Conservation (phyloP, 1,139 yeast genomes). For the Yamadazyma blattariae region DNA sequence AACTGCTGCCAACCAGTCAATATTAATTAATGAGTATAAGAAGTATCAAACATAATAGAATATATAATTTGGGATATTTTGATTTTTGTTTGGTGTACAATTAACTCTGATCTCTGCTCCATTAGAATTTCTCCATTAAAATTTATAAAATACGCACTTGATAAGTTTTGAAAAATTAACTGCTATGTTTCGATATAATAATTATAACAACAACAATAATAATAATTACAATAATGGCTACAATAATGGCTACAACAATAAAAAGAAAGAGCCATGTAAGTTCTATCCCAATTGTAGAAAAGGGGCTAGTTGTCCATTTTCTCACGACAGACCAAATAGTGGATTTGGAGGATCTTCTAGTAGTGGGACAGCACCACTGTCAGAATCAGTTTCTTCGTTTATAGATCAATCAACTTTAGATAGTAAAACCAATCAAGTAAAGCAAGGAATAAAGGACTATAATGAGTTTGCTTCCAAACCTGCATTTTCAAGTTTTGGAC, state of each 20-base stretch:
- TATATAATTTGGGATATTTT: no score
- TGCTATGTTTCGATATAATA: conserved; percentile 1
- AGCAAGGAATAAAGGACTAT: conserved; percentile 14
- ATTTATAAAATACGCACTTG: no score
- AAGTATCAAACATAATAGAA: conserved; percentile 10
- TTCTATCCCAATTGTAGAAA: conserved; percentile 17
- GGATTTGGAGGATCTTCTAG: not conserved
- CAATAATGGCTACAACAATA: conserved; percentile 1
- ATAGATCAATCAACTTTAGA: conserved; percentile 11
- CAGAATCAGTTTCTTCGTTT: conserved; percentile 10
- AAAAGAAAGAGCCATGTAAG: conserved; percentile 8
- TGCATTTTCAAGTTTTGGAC: conserved; percentile 25
- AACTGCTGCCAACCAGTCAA: conserved; percentile 31
- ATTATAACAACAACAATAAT: not conserved
- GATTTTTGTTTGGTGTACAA: no score
- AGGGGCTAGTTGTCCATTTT: conserved; percentile 15
- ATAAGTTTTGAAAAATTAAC: no score
- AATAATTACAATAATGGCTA: not conserved
- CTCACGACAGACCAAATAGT: conserved; percentile 9
- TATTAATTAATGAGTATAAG: conserved; percentile 20
- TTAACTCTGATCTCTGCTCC: no score
- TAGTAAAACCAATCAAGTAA: conserved; percentile 11
- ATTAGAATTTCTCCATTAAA: no score
- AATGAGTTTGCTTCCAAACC: conserved; percentile 14
- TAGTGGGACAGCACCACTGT: no score